Base-by-base conservation (phyloP, 371 early-diverging fungal species). In the Rhizomucor miehei region DNA sequence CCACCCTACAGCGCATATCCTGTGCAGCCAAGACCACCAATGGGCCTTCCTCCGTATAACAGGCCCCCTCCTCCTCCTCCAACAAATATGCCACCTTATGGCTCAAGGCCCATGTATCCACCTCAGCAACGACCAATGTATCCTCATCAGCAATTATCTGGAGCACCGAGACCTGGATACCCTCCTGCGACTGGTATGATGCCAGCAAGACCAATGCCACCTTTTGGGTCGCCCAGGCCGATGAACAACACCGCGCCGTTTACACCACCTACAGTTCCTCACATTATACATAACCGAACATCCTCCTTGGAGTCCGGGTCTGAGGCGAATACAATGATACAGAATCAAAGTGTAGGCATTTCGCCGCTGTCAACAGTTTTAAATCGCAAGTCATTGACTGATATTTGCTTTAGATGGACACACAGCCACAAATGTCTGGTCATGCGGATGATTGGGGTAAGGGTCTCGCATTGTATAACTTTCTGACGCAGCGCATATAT, bases 361-460 rank as follows among this genome's bases (percentile, higher is more conserved):
- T 5, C 8, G 8, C 3, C 29, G 8, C n/a, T n/a, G n/a, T 38
- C 9, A 38, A 38, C 36, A 34, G 9, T 4, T 50, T 34, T 50
- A 1, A 35, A 11, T 29, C 19, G 37, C 36, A 50, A 11, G 14
- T 19, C 6, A 41, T 41, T 14, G 3, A 41, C 3, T 19, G 3
- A 6, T 19, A 19, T 14, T 6, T 41, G 41, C 38, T 41, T 4
- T 16, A 19, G 19, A 14, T 41, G 41, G 41, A 19, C 41, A 41
- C 19, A 41, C 41, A 41, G 12, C 6, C 41, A 41, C 41, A 41
- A 19, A 11, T 19, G 3, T 6, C 19, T 41, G 17, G 13, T 10
- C 41, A 35, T 25, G n/a, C 13, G 14, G 57, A 57, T 25, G 56
- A 61, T 43, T 61, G 56, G 56, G 62, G 62, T 61, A 61, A 50